Conservation (phyloP, 1,284 basidiomycete species). For the Inonotus obliquus region DNA sequence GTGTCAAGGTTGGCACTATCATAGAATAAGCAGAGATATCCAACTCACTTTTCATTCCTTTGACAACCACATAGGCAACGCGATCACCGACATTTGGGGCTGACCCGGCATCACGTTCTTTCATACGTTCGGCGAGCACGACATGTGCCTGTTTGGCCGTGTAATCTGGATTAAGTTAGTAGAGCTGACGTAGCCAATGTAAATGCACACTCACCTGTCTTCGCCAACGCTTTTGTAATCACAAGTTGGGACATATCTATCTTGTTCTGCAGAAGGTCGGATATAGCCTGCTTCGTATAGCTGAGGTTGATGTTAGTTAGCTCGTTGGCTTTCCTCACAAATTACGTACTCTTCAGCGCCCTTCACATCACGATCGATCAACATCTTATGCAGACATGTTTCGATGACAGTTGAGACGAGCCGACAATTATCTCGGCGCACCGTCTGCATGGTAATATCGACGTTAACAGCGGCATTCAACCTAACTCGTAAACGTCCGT, state of each 20-base stretch:
- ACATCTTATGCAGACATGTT: slow-evolving; percentile 94
- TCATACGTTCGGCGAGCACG: slow-evolving; percentile 92
- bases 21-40: background rate
- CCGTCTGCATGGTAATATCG: slow-evolving; percentile 56
- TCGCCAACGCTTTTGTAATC: slow-evolving; percentile 93
- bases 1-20: background rate
- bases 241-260: slow-evolving; percentile 97
- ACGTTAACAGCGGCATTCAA: background rate
- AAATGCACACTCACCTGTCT: slow-evolving; percentile 53
- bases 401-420: slow-evolving; percentile 95
- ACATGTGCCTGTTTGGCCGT: slow-evolving; percentile 92
- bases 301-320: slow-evolving; percentile 36
- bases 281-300: slow-evolving; percentile 89
- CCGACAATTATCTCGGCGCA: slow-evolving; percentile 93
- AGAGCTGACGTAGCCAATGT: background rate
- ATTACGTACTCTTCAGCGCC: slow-evolving; percentile 76
- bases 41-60: slow-evolving; percentile 80
- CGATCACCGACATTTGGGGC: slow-evolving; percentile 92
- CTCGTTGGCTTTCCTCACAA: background rate
- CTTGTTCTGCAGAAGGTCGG: slow-evolving; percentile 91
- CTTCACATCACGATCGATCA: slow-evolving; percentile 90
- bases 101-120: slow-evolving; percentile 88
- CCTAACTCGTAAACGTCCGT: slow-evolving; percentile 23
- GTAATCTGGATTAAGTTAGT: slow-evolving; percentile 53
- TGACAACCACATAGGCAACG: slow-evolving; percentile 96